Evolutionary conservation across 2,329 filamentous ascomycete species (phyloP), one percentile per base, ranked within the genome.

Genomic region (Aspergillus niger): DNA sequence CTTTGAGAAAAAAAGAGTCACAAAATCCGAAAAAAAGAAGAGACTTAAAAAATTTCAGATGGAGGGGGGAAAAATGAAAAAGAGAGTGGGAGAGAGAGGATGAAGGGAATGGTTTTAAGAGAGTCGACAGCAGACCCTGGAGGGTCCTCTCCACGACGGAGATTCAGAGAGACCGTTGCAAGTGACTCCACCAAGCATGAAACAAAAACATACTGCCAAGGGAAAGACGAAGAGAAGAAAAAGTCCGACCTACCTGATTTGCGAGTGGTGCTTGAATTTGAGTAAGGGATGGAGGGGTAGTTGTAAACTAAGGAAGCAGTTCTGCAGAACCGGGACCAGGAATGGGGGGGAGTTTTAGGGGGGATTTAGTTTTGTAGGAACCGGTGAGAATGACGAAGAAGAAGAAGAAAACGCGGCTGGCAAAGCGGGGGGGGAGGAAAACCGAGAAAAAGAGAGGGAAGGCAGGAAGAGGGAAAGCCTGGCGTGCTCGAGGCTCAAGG

Each of bases 311-410:
- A 28, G 26, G 47, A 30, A 50, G 24, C 8, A 10, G 47, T 50
- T 50, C 47, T 55, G 53, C 53, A 55, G 39, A 28, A 55, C 30
- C 39, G 26, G 52, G 8, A 39, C 41, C 30, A 30, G 26, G 52
- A 24, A 44, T n/a, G 41, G 52, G 43, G 52, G 26, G 38, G 15
- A 30, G 43, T 24, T 44, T 20, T 36, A 36, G 32, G 32, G 32
- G 41, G 22, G 11, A 22, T 24, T 22, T 44, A 44, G 41, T 36
- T 36, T 36, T 36, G 32, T 36, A 38, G 50, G 36, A 32, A 53
- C 30, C 36, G 50, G 10, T 39, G 26, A 41, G 51, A 26, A 53
- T 39, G 50, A 24, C 20, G 41, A 24, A 22, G 41, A 44, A 44
- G 17, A 17, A 17, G 41, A 44, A 24, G 51, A 53, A 20, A 51